A percentile compares a stretch with the other conserved stretches of the same genome.
Evolutionary conservation across 805 yeast genomes (phyloP).

Genomic region (Scheffersomyces coipomensis): DNA sequence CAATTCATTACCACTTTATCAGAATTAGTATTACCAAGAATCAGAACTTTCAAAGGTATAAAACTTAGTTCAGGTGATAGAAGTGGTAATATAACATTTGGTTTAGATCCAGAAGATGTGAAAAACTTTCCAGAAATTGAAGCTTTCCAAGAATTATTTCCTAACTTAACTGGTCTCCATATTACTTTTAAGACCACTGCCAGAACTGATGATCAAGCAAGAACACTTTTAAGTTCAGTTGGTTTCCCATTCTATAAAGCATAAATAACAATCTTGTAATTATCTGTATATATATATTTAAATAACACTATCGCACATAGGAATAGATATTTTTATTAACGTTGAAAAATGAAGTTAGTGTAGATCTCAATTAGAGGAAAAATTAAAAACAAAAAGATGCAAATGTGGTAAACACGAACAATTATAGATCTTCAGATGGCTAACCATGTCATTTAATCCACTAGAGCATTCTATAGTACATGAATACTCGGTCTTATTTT

Average conservation of each 20-base stretch:
- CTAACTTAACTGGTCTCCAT: constrained; percentile 81
- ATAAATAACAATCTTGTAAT: constrained; percentile 1
- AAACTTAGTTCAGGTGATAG: constrained; percentile 76
- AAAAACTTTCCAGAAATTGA: constrained; percentile 92
- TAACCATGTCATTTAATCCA: background rate
- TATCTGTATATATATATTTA: constrained; percentile 3
- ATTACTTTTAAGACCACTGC: constrained; percentile 85
- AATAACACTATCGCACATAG: background rate
- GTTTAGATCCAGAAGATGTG: constrained; percentile 73
- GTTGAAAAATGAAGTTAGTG: no score
- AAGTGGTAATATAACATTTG: constrained; percentile 83
- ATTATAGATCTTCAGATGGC: background rate
- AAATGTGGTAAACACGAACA: no score
- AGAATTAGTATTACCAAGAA: constrained; percentile 90
- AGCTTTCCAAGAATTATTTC: constrained; percentile 85
- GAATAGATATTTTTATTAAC: no score
- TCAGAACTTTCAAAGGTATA: constrained; percentile 83
- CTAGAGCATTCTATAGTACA: constrained; percentile 37
- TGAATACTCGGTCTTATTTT: constrained; percentile 47
- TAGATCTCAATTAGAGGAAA: background rate
- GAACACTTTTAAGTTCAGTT: constrained; percentile 74
- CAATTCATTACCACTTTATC: constrained; percentile 85
- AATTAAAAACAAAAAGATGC: no score
- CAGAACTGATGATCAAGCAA: constrained; percentile 86
- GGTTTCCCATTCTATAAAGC: constrained; percentile 69